These are phyloP conservation scores for Symbiodinium natans DNA, from an alignment of 73 alveolate species.

Conservation along the genomic window DNA sequence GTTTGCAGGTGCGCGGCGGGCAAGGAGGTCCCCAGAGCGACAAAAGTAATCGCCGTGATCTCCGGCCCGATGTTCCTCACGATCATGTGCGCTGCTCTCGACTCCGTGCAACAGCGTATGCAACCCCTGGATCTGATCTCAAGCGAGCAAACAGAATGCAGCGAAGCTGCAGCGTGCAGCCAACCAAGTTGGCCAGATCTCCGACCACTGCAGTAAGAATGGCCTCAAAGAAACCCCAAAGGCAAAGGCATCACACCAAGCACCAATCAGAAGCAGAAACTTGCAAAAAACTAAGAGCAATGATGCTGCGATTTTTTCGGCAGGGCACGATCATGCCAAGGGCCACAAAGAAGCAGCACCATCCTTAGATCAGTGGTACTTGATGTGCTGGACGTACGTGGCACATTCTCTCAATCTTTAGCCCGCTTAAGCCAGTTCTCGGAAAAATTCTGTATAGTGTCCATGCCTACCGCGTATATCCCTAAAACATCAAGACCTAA, in stretches of 20 bases:
- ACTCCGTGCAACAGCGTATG: not conserved
- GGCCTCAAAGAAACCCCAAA: not conserved
- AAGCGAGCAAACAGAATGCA: not conserved
- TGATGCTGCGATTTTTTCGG: not conserved
- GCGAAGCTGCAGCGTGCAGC: conserved; percentile 18
- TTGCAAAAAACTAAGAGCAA: too few relatives aligned
- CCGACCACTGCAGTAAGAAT: conserved; percentile 36
- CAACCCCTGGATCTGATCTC: too few relatives aligned
- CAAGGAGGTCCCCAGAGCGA: conserved; percentile 95
- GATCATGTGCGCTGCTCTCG: not conserved
- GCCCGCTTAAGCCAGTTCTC: too few relatives aligned
- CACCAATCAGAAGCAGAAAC: too few relatives aligned
- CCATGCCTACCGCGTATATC: too few relatives aligned
- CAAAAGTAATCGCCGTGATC: conserved; percentile 81
- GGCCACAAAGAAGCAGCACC: conserved; percentile 31
- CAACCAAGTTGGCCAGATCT: conserved; percentile 38
- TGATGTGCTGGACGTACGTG: not conserved
- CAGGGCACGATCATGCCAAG: conserved; percentile 2
- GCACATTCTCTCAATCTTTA: too few relatives aligned
- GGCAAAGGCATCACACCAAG: not conserved
- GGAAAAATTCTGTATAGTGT: too few relatives aligned
- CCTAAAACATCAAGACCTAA: too few relatives aligned
- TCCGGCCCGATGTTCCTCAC: conserved; percentile 32
- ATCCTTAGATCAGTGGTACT: not conserved
- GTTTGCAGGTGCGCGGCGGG: conserved; percentile 48